Base-by-base conservation (phyloP, 2,329 filamentous ascomycete species). In the Cryphonectria carpinicola region DNA sequence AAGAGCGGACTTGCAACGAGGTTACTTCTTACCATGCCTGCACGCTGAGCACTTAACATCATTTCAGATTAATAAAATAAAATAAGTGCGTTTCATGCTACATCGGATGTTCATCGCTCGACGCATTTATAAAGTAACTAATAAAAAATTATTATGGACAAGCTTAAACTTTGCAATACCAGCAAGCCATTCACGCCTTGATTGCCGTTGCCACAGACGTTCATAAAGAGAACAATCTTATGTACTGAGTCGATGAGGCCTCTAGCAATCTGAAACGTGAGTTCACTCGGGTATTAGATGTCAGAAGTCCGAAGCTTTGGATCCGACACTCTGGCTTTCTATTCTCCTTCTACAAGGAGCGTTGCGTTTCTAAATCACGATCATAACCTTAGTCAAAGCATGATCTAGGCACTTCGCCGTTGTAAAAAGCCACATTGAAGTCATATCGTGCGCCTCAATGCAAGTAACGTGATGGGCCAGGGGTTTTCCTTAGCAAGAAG, bases 281-380 rank as follows among this genome's bases (percentile, higher is more conserved):
- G 28, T 58, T 60, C 39, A 58, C 25, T 65, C 61, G 39, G 67
- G 41, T 65, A 32, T 32, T 32, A 39, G 13, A 65, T 39, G 8
- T 39, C 49, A 28, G 41, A 17, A 63, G 17, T 37, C 46, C 46
- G 39, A 60, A 3, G 4, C 60, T 39, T 61, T 60, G 25, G 28
- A 65, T 19, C 49, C 62, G 39, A 37, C 10, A 46, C 3, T 35
- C 39, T 46, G 49, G 39, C 14, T 28, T 58, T 28, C 25, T 14
- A 28, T 56, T 1, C n/a, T 28, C 25, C 17, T 56, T 56, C 52
- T 28, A 17, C 10, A 28, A 14, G 1, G 17, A 17, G 52, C 7
- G 1, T n/a, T 28, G n/a, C 17, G n/a, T 25, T 56, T 25, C 13
- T 56, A 3, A 17, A 17, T 28, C 25, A 56, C 5, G 3, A 32